These are phyloP conservation scores for Scheffersomyces insectosa DNA, from an alignment of 1,139 yeast species.

Conservation along the genomic window DNA sequence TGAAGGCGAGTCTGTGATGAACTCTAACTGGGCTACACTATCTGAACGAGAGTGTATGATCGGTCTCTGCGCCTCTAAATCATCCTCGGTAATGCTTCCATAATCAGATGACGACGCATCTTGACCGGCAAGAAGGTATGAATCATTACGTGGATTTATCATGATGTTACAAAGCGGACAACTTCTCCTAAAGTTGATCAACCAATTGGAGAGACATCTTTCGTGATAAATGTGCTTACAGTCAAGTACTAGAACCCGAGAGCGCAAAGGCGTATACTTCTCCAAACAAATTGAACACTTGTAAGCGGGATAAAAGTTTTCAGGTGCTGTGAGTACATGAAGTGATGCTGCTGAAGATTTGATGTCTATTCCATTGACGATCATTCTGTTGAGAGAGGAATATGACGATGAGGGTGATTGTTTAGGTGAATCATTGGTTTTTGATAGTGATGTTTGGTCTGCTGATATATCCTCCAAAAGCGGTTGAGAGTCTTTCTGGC, in stretches of 20 bases:
- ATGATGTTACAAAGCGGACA: constrained; percentile 47
- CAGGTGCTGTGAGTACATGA: constrained; percentile 31
- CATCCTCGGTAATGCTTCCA: constrained; percentile 4
- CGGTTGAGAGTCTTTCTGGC: background rate
- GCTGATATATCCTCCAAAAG: background rate
- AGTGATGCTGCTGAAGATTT: constrained; percentile 18
- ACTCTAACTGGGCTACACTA: background rate
- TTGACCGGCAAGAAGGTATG: constrained; percentile 23
- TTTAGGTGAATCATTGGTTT: constrained; percentile 11
- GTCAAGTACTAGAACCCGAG: constrained; percentile 41
- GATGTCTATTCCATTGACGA: constrained; percentile 36
- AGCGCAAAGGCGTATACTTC: constrained; percentile 35
- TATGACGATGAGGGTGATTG: constrained; percentile 21
- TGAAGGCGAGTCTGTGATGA: background rate
- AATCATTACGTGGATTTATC: constrained; percentile 12
- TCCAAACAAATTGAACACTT: constrained; percentile 52
- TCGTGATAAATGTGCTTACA: constrained; percentile 50
- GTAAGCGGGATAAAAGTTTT: constrained; percentile 41
- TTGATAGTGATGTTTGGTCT: background rate
- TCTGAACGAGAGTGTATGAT: background rate
- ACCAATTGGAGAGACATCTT: constrained; percentile 47
- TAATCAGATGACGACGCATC: constrained; percentile 8
- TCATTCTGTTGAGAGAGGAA: constrained; percentile 19
- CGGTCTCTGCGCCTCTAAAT: constrained; percentile 7
- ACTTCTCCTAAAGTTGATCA: constrained; percentile 43